A percentile compares a stretch with the other conserved stretches of the same genome.
Conservation (phyloP, 75 land plant species). For the Pinus taeda region DNA sequence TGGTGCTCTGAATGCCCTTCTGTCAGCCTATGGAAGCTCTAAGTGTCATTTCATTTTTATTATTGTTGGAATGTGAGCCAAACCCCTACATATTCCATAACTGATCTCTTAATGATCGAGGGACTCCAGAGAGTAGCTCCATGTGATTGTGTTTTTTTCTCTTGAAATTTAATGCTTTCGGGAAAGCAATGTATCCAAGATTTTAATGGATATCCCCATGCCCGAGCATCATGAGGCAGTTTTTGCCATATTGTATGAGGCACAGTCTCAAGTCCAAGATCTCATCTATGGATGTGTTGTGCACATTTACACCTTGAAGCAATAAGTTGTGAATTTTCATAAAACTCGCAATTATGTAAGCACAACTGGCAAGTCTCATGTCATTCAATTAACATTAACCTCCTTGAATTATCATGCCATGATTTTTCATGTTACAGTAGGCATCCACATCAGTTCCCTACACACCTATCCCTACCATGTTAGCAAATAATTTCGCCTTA, state of each 20-base stretch:
- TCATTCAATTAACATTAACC: too few species aligned
- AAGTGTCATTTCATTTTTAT: too few species aligned
- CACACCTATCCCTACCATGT: background rate
- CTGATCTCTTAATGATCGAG: too few species aligned
- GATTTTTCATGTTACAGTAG: background rate
- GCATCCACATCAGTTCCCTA: too few species aligned
- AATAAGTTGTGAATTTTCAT: slow-evolving; percentile 84
- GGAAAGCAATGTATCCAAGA: slow-evolving; percentile 91
- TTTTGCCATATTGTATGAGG: slow-evolving; percentile 87
- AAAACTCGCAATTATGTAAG: slow-evolving; percentile 60
- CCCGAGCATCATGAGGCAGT: slow-evolving; percentile 88
- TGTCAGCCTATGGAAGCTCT: too few species aligned
- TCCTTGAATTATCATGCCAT: too few species aligned
- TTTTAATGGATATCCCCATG: slow-evolving; percentile 70
- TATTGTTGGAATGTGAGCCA: too few species aligned
- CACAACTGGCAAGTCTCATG: slow-evolving; percentile 38
- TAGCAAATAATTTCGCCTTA: background rate
- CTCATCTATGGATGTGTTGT: slow-evolving; percentile 95
- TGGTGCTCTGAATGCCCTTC: too few species aligned
- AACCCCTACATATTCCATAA: too few species aligned
- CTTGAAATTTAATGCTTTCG: too few species aligned
- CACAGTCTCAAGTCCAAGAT: slow-evolving; percentile 80
- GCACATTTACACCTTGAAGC: slow-evolving; percentile 84
- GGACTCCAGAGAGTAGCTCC: too few species aligned
- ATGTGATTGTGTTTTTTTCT: too few species aligned